phyloP scores from a whole-genome alignment of 306 rosid genomes.

The Rosa chinensis region DNA sequence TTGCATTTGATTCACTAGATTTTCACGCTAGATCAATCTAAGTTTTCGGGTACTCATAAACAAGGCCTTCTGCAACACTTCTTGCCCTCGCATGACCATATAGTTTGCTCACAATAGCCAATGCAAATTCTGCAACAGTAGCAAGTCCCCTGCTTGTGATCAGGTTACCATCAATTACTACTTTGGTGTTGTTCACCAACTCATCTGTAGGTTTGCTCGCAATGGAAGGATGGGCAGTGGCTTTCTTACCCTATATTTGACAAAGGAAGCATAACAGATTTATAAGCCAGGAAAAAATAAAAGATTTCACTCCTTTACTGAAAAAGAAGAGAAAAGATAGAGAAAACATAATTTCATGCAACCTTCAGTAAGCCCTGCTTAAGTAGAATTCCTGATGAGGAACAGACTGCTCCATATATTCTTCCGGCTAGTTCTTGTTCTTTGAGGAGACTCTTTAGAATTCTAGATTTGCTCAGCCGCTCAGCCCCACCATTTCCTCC shows the following conservation, averaged over 20 bases:
- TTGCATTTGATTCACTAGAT: conserved; percentile 17
- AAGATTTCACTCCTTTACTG: not conserved
- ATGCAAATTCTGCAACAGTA: conserved; percentile 62
- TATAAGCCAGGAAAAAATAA: not conserved
- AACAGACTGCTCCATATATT: conserved; percentile 70
- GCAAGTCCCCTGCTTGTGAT: conserved; percentile 79
- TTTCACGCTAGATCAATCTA: conserved; percentile 30
- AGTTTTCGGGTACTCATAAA: conserved; percentile 64
- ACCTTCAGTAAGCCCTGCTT: conserved; percentile 90
- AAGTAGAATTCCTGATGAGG: conserved; percentile 63
- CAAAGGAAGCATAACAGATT: conserved; percentile 13
- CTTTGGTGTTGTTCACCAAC: conserved; percentile 50
- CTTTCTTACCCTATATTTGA: conserved; percentile 64
- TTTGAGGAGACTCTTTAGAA: conserved; percentile 76
- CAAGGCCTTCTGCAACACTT: conserved; percentile 96
- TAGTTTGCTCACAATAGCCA: conserved; percentile 79
- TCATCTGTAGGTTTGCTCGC: conserved; percentile 35
- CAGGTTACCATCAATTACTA: conserved; percentile 88
- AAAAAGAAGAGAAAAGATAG: conserved; percentile 15
- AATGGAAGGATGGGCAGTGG: conserved; percentile 51
- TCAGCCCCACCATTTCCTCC: conserved; percentile 66
- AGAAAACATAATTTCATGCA: conserved; percentile 12
- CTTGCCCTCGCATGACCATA: conserved; percentile 85
- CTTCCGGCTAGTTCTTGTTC: conserved; percentile 72
- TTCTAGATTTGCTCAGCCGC: conserved; percentile 67